Base-by-base conservation (phyloP, 495 filamentous ascomycete genomes). In the Xylaria acuta region DNA sequence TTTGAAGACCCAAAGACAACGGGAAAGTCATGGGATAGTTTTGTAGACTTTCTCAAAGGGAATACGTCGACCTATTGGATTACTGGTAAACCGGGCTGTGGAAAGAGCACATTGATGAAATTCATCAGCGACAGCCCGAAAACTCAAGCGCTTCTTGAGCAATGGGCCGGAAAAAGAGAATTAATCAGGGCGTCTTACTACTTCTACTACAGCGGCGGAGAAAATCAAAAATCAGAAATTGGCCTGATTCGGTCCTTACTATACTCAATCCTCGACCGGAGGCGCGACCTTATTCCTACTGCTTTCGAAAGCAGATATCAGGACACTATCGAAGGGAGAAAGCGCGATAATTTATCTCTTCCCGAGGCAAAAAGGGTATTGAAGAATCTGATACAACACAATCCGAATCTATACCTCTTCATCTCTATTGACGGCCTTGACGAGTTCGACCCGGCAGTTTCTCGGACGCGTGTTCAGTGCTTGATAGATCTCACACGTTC, bases 21-120 rank as follows among this genome's bases (percentile, higher is more conserved):
- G 53, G 53, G 53, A 32, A 56, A 32, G 27, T 27, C 53, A 2
- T 56, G 53, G 53, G 53, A 32, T 32, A 56, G 14, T 56, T 32
- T 56, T 32, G 53, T 56, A 27, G 14, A 56, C 27, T 56, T 18
- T 56, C 53, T 56, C 27, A 32, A 6, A 30, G 53, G 53, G 32
- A 20, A 56, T 30, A 32, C 27, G n/a, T 30, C 53, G 27, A 38
- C 58, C 34, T 60, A 60, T 14, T 60, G 58, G 58, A 60, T 60
- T 38, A 60, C 32, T 1, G 58, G 58, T 12, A 60, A 60, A 22
- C 58, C 58, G 3, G 58, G 58, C 6, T 60, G 32, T 12, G 58
- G 58, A 1, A 60, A 60, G 22, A 60, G 32, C 34, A 60, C 58
- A 2, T 22, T 60, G 8, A 60, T 60, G 58, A 60, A 60, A 38